Conservation (phyloP, 2,329 filamentous ascomycete genomes). For the Fusarium sp. region DNA sequence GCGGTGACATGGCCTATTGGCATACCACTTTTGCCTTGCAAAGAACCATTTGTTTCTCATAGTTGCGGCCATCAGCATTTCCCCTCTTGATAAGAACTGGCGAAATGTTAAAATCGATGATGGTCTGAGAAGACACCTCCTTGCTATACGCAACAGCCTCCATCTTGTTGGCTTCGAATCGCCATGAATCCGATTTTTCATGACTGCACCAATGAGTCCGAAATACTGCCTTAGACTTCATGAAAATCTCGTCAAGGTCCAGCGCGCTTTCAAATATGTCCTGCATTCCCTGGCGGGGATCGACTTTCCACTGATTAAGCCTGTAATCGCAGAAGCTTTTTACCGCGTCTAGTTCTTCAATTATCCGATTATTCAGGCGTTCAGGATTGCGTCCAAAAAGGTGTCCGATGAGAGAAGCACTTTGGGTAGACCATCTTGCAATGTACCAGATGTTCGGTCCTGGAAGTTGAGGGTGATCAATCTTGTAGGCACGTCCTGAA, state of each 20-base stretch:
- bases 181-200: too few species aligned
- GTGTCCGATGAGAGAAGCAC: background rate
- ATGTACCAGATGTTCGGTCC: background rate
- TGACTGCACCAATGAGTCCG: background rate
- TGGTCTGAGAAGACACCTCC: background rate
- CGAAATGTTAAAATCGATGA: background rate
- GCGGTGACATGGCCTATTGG: background rate
- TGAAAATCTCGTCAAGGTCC: conserved; percentile 8
- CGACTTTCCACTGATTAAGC: too few species aligned
- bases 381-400: background rate
- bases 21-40: conserved; percentile 6
- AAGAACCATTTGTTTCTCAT: background rate
- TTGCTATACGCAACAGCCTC: background rate
- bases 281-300: background rate
- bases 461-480: background rate
- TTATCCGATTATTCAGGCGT: fast-evolving
- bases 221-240: conserved; percentile 4
- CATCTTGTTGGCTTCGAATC: background rate
- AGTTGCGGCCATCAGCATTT: conserved; percentile 14
- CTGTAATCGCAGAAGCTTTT: too few species aligned
- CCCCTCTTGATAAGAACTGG: conserved; percentile 7
- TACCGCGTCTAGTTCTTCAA: background rate
- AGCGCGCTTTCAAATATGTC: background rate
- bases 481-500: background rate
- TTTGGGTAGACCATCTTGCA: conserved; percentile 4